phyloP scores from a whole-genome alignment of 2,329 filamentous ascomycete genomes.

The Botryotinia narcissicola region DNA sequence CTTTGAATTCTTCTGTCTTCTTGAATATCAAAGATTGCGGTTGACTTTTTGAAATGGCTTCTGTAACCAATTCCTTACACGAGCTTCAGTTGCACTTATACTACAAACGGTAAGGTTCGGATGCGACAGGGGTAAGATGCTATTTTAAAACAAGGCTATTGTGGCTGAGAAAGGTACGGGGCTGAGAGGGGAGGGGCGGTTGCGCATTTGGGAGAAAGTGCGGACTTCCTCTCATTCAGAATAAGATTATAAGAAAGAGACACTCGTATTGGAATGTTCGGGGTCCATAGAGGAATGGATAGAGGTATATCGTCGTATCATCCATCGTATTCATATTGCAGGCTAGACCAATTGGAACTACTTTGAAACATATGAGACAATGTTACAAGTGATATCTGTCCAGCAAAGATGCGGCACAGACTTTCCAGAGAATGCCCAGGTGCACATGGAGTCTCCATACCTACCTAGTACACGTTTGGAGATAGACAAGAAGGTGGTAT shows the following conservation, averaged over 20 bases:
- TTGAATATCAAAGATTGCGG: not conserved
- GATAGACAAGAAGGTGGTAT: too few species aligned
- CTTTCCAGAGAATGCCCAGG: not conserved
- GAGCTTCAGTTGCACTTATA: constrained; percentile 13
- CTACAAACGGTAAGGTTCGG: constrained; percentile 5
- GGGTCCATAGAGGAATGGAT: not conserved
- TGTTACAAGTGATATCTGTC: not conserved
- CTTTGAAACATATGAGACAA: not conserved
- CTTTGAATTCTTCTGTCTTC: not conserved
- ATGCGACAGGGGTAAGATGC: constrained; percentile 15
- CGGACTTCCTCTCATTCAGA: not conserved
- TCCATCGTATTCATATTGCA: not conserved
- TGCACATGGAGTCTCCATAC: not conserved
- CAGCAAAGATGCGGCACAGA: not conserved
- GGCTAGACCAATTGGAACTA: not conserved
- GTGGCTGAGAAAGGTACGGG: constrained; percentile 10
- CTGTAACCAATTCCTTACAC: constrained; percentile 21
- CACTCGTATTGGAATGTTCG: not conserved
- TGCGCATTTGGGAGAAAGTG: not conserved
- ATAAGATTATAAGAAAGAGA: not conserved
- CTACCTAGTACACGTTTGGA: too few species aligned
- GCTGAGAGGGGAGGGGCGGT: not conserved
- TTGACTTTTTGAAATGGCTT: constrained; percentile 12
- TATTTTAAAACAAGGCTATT: constrained; percentile 24
- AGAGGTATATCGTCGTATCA: not conserved